A percentile compares a stretch with the other conserved stretches of the same genome.
Conservation (phyloP, 768 basidiomycete species). For the Chalciporus sphaerocephalus region DNA sequence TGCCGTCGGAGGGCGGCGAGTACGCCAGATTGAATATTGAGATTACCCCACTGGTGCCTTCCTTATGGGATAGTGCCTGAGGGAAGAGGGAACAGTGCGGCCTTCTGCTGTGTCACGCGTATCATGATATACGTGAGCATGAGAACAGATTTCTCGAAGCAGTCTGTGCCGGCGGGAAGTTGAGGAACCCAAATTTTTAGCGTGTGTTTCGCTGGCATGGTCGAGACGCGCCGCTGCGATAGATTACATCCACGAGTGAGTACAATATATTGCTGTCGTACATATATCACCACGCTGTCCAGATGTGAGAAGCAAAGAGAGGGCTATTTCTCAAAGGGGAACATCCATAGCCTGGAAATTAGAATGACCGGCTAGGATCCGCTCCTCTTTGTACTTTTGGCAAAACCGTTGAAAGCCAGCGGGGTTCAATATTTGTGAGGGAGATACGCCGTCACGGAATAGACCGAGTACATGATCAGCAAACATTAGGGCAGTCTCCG, state of each 20-base stretch:
- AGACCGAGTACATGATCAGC: conserved; percentile 30
- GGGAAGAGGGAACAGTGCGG: too few species aligned
- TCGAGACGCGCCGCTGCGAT: too few species aligned
- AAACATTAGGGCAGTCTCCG: conserved; percentile 32
- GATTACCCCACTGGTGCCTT: background rate
- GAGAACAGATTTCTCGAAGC: too few species aligned
- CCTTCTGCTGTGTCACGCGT: too few species aligned
- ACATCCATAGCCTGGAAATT: conserved; percentile 16
- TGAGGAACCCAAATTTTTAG: too few species aligned
- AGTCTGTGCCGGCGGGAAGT: too few species aligned
- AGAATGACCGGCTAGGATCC: conserved; percentile 5
- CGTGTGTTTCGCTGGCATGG: too few species aligned
- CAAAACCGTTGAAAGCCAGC: conserved; percentile 25
- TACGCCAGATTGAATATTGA: too few species aligned
- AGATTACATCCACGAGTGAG: background rate
- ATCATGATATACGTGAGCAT: too few species aligned
- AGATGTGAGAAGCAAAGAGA: background rate
- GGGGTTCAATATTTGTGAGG: conserved; percentile 15
- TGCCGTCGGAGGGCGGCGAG: too few species aligned
- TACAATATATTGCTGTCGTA: background rate
- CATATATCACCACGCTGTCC: background rate
- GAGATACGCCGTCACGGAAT: conserved; percentile 22
- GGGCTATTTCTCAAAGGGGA: conserved; percentile 18
- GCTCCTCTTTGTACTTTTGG: conserved; percentile 20
- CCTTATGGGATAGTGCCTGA: background rate